Conservation (phyloP, 768 basidiomycete genomes). For the Amyloporia xantha region DNA sequence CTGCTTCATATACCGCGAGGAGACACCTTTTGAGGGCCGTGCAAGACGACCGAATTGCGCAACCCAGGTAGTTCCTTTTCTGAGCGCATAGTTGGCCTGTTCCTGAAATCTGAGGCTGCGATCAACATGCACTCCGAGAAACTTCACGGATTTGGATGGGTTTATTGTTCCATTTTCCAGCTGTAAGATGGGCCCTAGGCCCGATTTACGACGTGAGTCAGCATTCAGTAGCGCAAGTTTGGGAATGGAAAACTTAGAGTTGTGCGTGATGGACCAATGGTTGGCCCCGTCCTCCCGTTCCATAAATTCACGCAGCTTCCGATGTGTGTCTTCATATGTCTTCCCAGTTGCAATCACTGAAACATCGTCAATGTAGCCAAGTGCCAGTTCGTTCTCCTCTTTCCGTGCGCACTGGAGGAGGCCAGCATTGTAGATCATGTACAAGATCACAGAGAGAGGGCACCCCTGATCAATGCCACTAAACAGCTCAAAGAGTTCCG, state of each 20-base stretch:
- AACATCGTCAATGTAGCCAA: constrained; percentile 16
- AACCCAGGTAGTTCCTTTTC: constrained; percentile 20
- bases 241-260: too few relatives aligned
- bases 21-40: constrained; percentile 15
- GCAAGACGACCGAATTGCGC: constrained; percentile 18
- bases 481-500: constrained; percentile 11
- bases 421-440: constrained; percentile 27
- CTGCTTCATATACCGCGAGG: constrained; percentile 9
- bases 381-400: constrained; percentile 9
- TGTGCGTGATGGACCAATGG: constrained; percentile 24
- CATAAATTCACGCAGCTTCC: constrained; percentile 9
- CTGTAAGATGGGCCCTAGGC: too few relatives aligned
- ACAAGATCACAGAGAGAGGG: constrained; percentile 25
- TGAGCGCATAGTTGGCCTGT: constrained; percentile 12
- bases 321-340: constrained; percentile 4
- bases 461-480: constrained; percentile 30
- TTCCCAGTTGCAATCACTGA: constrained; percentile 2
- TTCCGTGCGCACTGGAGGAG: constrained; percentile 10
- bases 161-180: too few relatives aligned
- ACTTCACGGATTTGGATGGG: constrained; percentile 14
- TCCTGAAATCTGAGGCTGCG: constrained; percentile 21
- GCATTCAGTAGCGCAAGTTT: too few relatives aligned
- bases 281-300: constrained; percentile 13
- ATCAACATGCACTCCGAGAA: constrained; percentile 28
- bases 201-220: too few relatives aligned